Conservation (phyloP, 352 stramenopile species). For the Pythium sukuiense region DNA sequence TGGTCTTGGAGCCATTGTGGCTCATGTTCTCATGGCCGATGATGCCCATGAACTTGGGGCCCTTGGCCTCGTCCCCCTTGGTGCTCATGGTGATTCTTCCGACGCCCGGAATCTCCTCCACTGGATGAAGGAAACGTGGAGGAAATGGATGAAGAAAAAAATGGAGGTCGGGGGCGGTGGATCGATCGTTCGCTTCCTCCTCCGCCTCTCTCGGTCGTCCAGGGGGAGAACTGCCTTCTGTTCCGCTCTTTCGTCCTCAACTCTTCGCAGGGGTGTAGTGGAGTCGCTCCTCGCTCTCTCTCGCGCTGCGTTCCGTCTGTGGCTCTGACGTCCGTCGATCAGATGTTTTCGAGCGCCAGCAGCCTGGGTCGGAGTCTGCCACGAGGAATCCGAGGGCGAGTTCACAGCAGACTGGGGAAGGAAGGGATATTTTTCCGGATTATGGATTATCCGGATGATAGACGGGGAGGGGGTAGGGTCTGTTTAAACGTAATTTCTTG, state of each 20-base stretch:
- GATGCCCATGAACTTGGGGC: constrained; percentile 82
- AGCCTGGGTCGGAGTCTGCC: not conserved
- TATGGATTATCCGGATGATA: constrained; percentile 26
- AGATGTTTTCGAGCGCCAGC: constrained; percentile 27
- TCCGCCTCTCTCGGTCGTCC: constrained; percentile 3
- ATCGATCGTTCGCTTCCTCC: constrained; percentile 1
- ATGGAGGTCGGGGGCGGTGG: not conserved
- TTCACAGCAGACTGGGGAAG: not conserved
- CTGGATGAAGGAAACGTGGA: not conserved
- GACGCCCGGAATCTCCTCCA: not conserved
- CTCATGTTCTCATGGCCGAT: constrained; percentile 87
- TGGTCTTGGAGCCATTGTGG: constrained; percentile 86
- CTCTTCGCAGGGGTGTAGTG: constrained; percentile 1
- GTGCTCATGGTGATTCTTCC: constrained; percentile 36
- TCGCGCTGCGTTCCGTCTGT: constrained; percentile 19
- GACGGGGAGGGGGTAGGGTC: constrained; percentile 7
- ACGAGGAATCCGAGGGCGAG: not conserved
- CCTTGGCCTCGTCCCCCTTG: constrained; percentile 47
- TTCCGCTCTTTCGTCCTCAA: constrained; percentile 9
- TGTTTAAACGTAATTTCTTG: not conserved
- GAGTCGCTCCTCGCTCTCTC: constrained; percentile 13
- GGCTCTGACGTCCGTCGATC: constrained; percentile 32
- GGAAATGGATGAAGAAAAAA: not conserved
- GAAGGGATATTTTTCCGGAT: not conserved
- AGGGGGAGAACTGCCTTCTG: not conserved